phyloP scores from a whole-genome alignment of 306 rosid species.

The Datisca glomerata region DNA sequence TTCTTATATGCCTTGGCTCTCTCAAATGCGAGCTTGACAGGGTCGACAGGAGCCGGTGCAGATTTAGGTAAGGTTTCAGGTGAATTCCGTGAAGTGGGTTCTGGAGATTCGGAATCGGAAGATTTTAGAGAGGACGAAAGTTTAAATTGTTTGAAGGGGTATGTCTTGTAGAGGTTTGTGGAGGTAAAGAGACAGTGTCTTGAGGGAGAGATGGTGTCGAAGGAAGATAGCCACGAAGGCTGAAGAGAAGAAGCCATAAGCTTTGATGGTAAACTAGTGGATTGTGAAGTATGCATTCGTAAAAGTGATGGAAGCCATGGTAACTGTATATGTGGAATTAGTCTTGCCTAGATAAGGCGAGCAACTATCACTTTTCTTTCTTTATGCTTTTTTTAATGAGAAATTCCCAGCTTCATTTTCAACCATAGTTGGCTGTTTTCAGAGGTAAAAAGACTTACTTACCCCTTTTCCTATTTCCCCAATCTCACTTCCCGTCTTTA shows the following conservation, averaged over 20 bases:
- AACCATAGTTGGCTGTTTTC: too few relatives aligned
- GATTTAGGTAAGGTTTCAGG: constrained; percentile 17
- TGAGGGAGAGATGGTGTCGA: constrained; percentile 21
- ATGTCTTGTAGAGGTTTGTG: constrained; percentile 14
- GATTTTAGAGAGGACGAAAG: constrained; percentile 19
- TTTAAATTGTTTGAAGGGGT: constrained; percentile 24
- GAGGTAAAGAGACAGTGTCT: constrained; percentile 19
- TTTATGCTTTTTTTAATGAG: too few relatives aligned
- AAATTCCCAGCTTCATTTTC: too few relatives aligned
- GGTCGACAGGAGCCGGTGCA: constrained; percentile 24
- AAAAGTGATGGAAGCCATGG: too few relatives aligned
- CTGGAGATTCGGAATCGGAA: constrained; percentile 28
- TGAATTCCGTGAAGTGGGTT: constrained; percentile 14
- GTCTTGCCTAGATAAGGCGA: too few relatives aligned
- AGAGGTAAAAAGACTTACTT: too few relatives aligned
- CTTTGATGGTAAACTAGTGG: too few relatives aligned
- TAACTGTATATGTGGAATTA: too few relatives aligned
- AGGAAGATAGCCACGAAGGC: constrained; percentile 32
- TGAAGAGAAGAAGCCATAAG: constrained; percentile 42
- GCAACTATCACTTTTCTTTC: too few relatives aligned
- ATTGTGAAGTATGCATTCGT: too few relatives aligned
- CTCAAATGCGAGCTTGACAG: constrained; percentile 51
- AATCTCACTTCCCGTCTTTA: too few relatives aligned
- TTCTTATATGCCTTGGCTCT: constrained; percentile 53
- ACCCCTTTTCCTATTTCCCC: too few relatives aligned